Percentiles rank a stretch among this genome's conserved stretches.
Evolutionary conservation across 164 flowering plant genomes (phyloP).

Genomic region (Vitis rupestris): DNA sequence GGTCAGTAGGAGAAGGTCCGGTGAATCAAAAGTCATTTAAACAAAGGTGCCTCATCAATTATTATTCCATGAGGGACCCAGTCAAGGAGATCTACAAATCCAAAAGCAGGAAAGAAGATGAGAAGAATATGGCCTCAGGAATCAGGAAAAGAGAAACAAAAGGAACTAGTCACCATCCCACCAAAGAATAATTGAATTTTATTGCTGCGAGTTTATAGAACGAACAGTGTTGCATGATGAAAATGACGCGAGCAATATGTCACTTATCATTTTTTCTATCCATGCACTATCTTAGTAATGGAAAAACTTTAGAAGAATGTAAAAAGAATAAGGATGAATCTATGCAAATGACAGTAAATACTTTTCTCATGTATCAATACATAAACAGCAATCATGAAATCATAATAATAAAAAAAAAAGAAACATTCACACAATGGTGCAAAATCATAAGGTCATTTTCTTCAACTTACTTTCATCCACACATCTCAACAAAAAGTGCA

Average conservation of each 20-base stretch:
- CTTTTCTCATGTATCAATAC: background rate
- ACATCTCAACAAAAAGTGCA: too few species aligned
- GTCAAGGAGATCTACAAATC: slow-evolving; percentile 43
- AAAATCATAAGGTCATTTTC: too few species aligned
- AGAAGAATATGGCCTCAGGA: slow-evolving; percentile 57
- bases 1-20: slow-evolving; percentile 52
- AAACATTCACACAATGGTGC: too few species aligned
- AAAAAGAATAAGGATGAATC: background rate
- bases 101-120: slow-evolving; percentile 45
- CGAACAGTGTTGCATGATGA: slow-evolving; percentile 8
- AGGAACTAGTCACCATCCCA: slow-evolving; percentile 58
- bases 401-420: background rate
- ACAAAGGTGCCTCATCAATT: slow-evolving; percentile 53
- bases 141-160: slow-evolving; percentile 53
- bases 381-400: background rate
- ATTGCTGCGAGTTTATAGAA: slow-evolving; percentile 18
- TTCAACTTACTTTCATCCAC: too few species aligned
- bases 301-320: too few species aligned
- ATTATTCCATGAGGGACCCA: slow-evolving; percentile 48
- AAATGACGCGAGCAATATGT: slow-evolving; percentile 38
- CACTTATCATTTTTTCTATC: slow-evolving; percentile 8
- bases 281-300: background rate
- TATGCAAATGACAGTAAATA: background rate
- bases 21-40: slow-evolving; percentile 58
- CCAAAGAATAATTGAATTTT: slow-evolving; percentile 30